Evolutionary conservation across 768 basidiomycete species (phyloP).

Genomic region (Hydnomerulius pinastri): DNA sequence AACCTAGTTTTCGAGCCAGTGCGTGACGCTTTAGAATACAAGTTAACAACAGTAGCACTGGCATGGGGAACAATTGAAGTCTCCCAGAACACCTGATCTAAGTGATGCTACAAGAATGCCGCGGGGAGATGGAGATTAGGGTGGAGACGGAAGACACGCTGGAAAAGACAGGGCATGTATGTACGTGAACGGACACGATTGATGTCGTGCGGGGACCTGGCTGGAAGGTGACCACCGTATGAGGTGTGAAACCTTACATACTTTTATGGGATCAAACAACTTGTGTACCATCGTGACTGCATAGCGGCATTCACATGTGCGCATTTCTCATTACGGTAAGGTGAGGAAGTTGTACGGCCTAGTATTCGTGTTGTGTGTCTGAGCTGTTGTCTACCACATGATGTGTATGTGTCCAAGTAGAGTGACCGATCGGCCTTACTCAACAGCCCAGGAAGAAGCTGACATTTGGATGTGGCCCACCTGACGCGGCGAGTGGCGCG

Average conservation of each 20-base stretch:
- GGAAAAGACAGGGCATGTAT: constrained; percentile 29
- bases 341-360: constrained; percentile 31
- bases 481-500: constrained; percentile 8
- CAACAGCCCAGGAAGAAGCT: constrained; percentile 14
- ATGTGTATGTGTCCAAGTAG: constrained; percentile 15
- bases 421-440: constrained; percentile 6
- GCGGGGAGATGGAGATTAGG: constrained; percentile 33
- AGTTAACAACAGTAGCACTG: constrained; percentile 11
- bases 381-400: constrained; percentile 21
- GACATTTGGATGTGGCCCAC: constrained; percentile 26
- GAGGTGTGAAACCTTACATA: constrained; percentile 38
- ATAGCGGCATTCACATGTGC: constrained; percentile 37
- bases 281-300: constrained; percentile 19
- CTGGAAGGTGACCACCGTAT: constrained; percentile 25
- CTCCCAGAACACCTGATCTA: constrained; percentile 14
- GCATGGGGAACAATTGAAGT: constrained; percentile 11
- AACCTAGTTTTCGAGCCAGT: constrained; percentile 4
- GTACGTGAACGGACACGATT: constrained; percentile 38
- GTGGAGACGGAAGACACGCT: constrained; percentile 33
- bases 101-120: constrained; percentile 25
- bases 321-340: constrained; percentile 35
- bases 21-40: not conserved
- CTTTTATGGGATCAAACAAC: constrained; percentile 28
- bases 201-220: constrained; percentile 36
- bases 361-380: constrained; percentile 8